Base-by-base conservation (phyloP, 2,329 filamentous ascomycete genomes). In the Cryphonectria japonica region DNA sequence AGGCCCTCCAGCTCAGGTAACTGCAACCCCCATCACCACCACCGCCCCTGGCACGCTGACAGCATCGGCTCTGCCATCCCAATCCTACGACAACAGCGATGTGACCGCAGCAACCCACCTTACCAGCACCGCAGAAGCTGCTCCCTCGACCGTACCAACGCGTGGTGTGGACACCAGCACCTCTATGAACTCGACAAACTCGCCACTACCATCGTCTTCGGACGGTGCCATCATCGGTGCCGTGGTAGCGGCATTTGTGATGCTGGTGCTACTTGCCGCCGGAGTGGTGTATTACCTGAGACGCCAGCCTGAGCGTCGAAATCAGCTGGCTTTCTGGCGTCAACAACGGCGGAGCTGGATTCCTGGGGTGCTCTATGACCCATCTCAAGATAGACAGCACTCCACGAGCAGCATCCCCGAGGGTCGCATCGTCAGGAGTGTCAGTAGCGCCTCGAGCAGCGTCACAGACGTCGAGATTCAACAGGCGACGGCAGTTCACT, bases 371-470 rank as follows among this genome's bases (percentile, higher is more conserved):
- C 46, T 54, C 46, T 46, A 66, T 3, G 22, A 52, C 6, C 64
- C 34, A 26, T 62, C 60, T 1, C 32, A 34, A 62, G 34, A 39
- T 14, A 2, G 34, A 26, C 26, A 26, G 19, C 34, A 34, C 19
- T 62, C 60, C 9, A 37, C 60, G 19, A n/a, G n/a, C 60, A 41
- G 60, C 19, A 2, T n/a, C 29, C n/a, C 29, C n/a, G 32, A 59
- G 6, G n/a, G 50, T 22, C 22, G 29, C 2, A 64, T n/a, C 50
- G 22, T 50, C 19, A 41, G 32, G 29, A 67, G 41, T 29, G 22
- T 37, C n/a, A 61, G 54, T 39, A 67, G 66, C 41, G 26, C 22
- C 29, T 26, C 65, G 11, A 67, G 66, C 57, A 67, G 54, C 54
- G 43, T 60, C 54, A 50, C 52, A 16, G 34, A 60, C 11, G 29